Evolutionary conservation across 768 basidiomycete species (phyloP), one percentile per base, ranked within the genome.

Genomic region (Lactifluus subvellereus): DNA sequence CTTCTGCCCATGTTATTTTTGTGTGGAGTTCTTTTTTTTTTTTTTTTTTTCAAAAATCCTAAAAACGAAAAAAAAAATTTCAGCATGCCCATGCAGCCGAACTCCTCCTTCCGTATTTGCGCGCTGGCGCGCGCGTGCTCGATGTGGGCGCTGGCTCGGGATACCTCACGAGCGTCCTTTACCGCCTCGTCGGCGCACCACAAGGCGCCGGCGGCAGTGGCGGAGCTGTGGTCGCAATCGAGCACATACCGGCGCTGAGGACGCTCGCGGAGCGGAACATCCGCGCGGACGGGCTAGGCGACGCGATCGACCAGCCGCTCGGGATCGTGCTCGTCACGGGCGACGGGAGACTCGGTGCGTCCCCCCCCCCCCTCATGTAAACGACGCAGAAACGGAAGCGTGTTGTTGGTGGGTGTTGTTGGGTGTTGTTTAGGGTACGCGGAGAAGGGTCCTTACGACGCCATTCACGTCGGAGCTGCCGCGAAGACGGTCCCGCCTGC

Each of bases 381-480:
- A 27, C 27, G 27, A 3, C 27, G 27, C 27, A 27, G 27, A 2
- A 27, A 27, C 2, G 27, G 27, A 27, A 3, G 27, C 27, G 27
- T 27, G 27, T 27, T n/a, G n/a, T n/a, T n/a, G 22, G 1, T 22
- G 22, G 22, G 22, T 27, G 27, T 27, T 27, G 27, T 27, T 27
- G 27, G 22, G 22, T 22, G 22, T 2, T 22, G 27, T 27, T 3
- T 42, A 71, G 71, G 71, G 9, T 64, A 62, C 18, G 56, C 67
- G 4, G 64, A 60, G n/a, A 58, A 60, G 35, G 73, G 66, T 0
- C 73, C 73, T 1, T 73, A 68, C 22, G 65, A 92, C 64, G 87
- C 84, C 0, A 97, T 98, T 54, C 95, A 98, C 68, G 95, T 98
- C 42, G 96, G 96, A 4, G 96, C 96, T 0, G 95, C 96, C 0